Base-by-base conservation (phyloP, 495 filamentous ascomycete genomes). In the Lasiosphaeriaceae sp. region DNA sequence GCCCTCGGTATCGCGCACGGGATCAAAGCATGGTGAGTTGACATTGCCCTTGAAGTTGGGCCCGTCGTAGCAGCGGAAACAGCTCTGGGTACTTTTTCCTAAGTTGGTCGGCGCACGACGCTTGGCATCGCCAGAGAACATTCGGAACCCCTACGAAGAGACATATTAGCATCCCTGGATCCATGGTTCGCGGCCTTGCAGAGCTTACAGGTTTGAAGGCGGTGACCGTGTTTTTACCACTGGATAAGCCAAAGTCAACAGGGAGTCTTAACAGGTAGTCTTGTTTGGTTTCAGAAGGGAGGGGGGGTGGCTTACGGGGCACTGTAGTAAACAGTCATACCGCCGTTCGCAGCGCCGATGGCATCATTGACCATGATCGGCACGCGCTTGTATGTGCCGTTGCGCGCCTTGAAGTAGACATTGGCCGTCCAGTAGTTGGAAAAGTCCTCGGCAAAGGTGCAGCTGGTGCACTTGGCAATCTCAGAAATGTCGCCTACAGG, bases 391-490 rank as follows among this genome's bases (percentile, higher is more conserved):
- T 73, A 79, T 14, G 69, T 76, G 24, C 77, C 77, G 61, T 81
- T 81, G 23, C 70, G 70, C 6, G 78, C 76, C 60, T 72, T 72
- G 68, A 79, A 81, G 69, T 80, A 81, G 47, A 81, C 63, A 64
- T 71, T 73, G 47, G 78, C 77, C 0, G 78, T 80, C 78, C 78
- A 81, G 72, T 81, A 81, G 71, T 80, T 80, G 55, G 67, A 71
- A 51, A 76, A 69, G 52, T 78, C 74, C 54, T 78, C 69, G 21
- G 68, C 63, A 51, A 76, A 78, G 29, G 65, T 66, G 58, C 75
- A 78, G 2, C 71, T 71, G 0, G 75, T 78, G 66, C 75, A 78
- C 12, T 43, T 62, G 14, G 74, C 69, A 11, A 63, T 48, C 22
- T 54, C 53, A 11, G 75, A 62, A 23, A 76, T 70, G 50, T 78